A percentile compares a stretch with the other conserved stretches of the same genome.
Conservation (phyloP, 352 stramenopile genomes). For the Pseudoperonospora humuli region DNA sequence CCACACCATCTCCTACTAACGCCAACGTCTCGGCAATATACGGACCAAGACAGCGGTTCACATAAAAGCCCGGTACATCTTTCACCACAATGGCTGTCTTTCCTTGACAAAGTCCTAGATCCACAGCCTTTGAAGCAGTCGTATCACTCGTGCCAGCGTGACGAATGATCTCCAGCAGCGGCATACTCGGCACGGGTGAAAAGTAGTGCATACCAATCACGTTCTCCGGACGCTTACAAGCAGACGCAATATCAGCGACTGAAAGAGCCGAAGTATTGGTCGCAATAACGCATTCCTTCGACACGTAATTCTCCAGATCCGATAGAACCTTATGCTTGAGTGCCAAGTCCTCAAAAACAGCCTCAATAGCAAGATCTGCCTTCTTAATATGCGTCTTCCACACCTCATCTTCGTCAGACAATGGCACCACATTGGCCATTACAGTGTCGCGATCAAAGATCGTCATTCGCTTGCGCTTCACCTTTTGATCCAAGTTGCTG, state of each 20-base stretch:
- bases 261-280: conserved; percentile 98
- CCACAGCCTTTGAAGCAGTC: conserved; percentile 87
- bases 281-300: conserved; percentile 93
- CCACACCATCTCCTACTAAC: conserved; percentile 88
- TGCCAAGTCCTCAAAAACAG: conserved; percentile 95
- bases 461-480: conserved; percentile 93
- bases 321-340: conserved; percentile 96
- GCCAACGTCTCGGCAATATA: conserved; percentile 90
- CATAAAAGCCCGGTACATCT: conserved; percentile 99
- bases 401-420: conserved; percentile 89
- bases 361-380: conserved; percentile 97
- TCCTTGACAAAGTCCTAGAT: conserved; percentile 94
- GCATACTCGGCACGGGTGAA: conserved; percentile 95
- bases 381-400: conserved; percentile 90
- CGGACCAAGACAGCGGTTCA: conserved; percentile 96
- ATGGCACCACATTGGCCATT: conserved; percentile 86
- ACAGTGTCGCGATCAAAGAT: conserved; percentile 85
- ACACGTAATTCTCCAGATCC: conserved; percentile 89
- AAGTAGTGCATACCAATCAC: conserved; percentile 99
- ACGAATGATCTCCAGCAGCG: conserved; percentile 97
- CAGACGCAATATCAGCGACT: conserved; percentile 91
- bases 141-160: conserved; percentile 88
- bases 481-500: conserved; percentile 92
- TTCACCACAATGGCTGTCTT: conserved; percentile 98
- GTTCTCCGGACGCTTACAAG: conserved; percentile 80